Evolutionary conservation across 2,329 filamentous ascomycete genomes (phyloP).

Genomic region (Colletotrichum sp.): DNA sequence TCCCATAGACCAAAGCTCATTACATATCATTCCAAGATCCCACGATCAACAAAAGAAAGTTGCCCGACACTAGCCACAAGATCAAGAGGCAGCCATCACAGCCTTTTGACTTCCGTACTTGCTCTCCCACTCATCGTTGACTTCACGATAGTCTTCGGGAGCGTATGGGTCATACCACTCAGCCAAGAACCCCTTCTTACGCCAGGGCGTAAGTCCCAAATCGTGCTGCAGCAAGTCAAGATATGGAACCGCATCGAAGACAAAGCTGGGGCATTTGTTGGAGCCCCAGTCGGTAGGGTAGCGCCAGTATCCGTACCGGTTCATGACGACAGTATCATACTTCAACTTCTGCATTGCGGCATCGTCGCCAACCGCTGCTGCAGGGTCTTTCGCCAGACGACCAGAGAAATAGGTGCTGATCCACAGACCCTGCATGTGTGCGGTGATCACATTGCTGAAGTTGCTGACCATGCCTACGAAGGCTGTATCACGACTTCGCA

Average conservation of each 20-base stretch:
- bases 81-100: not conserved
- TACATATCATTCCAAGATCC: not conserved
- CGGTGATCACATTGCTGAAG: constrained; percentile 44
- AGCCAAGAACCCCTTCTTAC: constrained; percentile 57
- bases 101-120: not conserved
- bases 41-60: not conserved
- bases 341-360: constrained; percentile 41
- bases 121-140: constrained; percentile 57
- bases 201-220: constrained; percentile 62
- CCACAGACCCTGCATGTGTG: constrained; percentile 63
- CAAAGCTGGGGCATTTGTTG: constrained; percentile 67
- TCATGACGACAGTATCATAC: constrained; percentile 66
- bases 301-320: constrained; percentile 73
- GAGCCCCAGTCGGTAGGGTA: constrained; percentile 69
- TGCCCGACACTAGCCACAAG: not conserved
- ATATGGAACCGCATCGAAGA: constrained; percentile 79
- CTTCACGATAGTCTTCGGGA: constrained; percentile 59
- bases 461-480: constrained; percentile 51
- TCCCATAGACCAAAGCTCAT: not conserved
- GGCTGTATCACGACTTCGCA: constrained; percentile 44
- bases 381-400: constrained; percentile 22
- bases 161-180: constrained; percentile 64
- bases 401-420: constrained; percentile 65
- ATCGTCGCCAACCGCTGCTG: not conserved
- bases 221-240: constrained; percentile 72